Percentiles rank a stretch among this genome's conserved stretches.
phyloP scores from a whole-genome alignment of 2,329 filamentous ascomycete genomes.

The Penicillium palitans region DNA sequence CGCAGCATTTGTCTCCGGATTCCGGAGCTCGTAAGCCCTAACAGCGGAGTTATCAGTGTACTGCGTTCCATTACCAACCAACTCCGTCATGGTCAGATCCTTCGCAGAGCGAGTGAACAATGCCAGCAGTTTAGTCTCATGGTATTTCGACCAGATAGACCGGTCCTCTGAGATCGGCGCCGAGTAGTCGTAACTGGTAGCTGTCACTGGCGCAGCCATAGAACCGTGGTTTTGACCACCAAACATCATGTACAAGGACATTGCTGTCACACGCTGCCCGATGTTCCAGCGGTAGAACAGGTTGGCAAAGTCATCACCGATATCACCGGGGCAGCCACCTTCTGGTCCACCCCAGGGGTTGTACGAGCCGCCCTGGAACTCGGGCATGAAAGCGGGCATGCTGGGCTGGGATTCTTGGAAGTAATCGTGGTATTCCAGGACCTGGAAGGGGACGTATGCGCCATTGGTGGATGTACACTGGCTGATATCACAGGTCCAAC shows the following conservation, averaged over 20 bases:
- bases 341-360: conserved; percentile 63
- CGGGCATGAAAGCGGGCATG: conserved; percentile 56
- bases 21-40: conserved; percentile 57
- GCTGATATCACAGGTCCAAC: conserved; percentile 64
- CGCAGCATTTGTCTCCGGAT: conserved; percentile 56
- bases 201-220: conserved; percentile 58
- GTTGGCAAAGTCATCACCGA: conserved; percentile 61
- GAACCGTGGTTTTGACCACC: conserved; percentile 66
- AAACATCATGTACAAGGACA: conserved; percentile 65
- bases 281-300: conserved; percentile 65
- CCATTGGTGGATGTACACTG: conserved; percentile 63
- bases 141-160: conserved; percentile 59
- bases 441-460: conserved; percentile 57
- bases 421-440: conserved; percentile 50
- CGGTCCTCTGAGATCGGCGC: conserved; percentile 62
- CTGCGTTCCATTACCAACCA: conserved; percentile 49
- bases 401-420: conserved; percentile 47
- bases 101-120: conserved; percentile 60
- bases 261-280: conserved; percentile 58
- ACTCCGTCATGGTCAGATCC: conserved; percentile 58
- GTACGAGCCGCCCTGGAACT: conserved; percentile 62
- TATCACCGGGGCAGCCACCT: conserved; percentile 56
- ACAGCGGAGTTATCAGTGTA: conserved; percentile 56
- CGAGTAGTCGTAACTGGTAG: conserved; percentile 64
- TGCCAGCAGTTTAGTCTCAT: conserved; percentile 63